Evolutionary conservation across 345 rosid species (phyloP).

Genomic region (Aquilaria sinensis): DNA sequence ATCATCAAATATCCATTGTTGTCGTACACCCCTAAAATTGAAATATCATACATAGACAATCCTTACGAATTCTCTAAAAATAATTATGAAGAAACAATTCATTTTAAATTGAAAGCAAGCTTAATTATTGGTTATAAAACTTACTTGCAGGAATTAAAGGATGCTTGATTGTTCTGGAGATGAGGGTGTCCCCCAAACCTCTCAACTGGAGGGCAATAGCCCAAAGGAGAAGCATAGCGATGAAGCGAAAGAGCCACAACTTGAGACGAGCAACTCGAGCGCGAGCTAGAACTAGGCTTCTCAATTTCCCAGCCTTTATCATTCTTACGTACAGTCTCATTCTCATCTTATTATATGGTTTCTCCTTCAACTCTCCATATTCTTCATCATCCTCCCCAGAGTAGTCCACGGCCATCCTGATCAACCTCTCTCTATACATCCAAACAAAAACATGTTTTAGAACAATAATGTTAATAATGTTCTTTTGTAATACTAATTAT

Average conservation of each 20-base stretch:
- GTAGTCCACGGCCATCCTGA: too few species aligned
- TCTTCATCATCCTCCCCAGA: background rate
- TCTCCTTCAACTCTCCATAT: slow-evolving; percentile 7
- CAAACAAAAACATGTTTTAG: too few species aligned
- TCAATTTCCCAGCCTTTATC: slow-evolving; percentile 12
- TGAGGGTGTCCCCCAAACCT: slow-evolving; percentile 1
- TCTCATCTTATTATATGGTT: slow-evolving; percentile 13
- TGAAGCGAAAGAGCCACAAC: slow-evolving; percentile 6
- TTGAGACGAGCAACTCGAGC: slow-evolving; percentile 4
- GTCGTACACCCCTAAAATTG: slow-evolving; percentile 19
- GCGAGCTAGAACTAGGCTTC: background rate
- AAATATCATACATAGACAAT: background rate
- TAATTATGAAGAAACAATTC: background rate
- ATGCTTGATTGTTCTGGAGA: background rate
- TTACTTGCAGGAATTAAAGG: slow-evolving; percentile 12
- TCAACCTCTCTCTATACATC: too few species aligned
- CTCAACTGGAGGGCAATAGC: slow-evolving; percentile 11
- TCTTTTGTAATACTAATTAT: too few species aligned
- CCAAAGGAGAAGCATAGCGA: slow-evolving; percentile 4
- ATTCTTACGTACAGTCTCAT: slow-evolving; percentile 1
- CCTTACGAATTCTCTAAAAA: too few species aligned
- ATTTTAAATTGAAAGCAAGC: too few species aligned
- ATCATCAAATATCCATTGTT: slow-evolving; percentile 28
- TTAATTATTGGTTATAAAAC: background rate
- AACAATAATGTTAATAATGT: too few species aligned